Evolutionary conservation across 2,329 filamentous ascomycete species (phyloP).

Genomic region (Chaetomium olivaceum): DNA sequence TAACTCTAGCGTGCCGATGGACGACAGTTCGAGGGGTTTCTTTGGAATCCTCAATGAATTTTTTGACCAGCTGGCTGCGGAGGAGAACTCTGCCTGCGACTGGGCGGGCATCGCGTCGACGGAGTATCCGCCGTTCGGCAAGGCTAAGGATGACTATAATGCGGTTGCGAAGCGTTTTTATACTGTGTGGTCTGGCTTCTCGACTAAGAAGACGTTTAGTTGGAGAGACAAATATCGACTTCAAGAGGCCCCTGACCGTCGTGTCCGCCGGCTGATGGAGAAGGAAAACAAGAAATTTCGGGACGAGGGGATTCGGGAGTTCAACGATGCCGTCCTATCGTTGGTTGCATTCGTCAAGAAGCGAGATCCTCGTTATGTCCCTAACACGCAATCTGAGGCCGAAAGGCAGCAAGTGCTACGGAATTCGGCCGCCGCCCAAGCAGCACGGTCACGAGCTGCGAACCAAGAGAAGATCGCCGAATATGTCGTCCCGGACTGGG

Average conservation of each 20-base stretch:
- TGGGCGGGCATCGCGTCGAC: slow-evolving; percentile 62
- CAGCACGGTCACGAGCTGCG: slow-evolving; percentile 76
- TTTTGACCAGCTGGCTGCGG: slow-evolving; percentile 77
- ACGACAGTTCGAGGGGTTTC: slow-evolving; percentile 79
- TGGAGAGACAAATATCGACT: slow-evolving; percentile 87
- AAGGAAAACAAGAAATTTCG: slow-evolving; percentile 88
- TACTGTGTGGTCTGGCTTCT: slow-evolving; percentile 74
- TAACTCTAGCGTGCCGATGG: slow-evolving; percentile 74
- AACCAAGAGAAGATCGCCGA: slow-evolving; percentile 72
- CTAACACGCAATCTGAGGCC: slow-evolving; percentile 73
- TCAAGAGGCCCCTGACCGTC: slow-evolving; percentile 83
- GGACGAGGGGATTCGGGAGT: slow-evolving; percentile 80
- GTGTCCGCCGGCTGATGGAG: slow-evolving; percentile 81
- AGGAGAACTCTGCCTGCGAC: slow-evolving; percentile 74
- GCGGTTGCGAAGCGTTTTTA: slow-evolving; percentile 79
- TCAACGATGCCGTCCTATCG: slow-evolving; percentile 87
- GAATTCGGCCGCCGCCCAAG: slow-evolving; percentile 79
- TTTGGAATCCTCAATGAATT: slow-evolving; percentile 75
- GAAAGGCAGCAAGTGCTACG: slow-evolving; percentile 78
- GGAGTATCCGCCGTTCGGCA: slow-evolving; percentile 82
- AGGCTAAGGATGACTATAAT: slow-evolving; percentile 74
- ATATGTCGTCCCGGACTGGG: slow-evolving; percentile 73
- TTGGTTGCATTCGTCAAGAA: slow-evolving; percentile 88
- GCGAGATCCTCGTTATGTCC: slow-evolving; percentile 80
- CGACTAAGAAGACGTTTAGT: slow-evolving; percentile 79